Percentiles rank a stretch among this genome's conserved stretches.
These are phyloP conservation scores for Lodderomyces pseudojiufengensis DNA, from an alignment of 1,139 yeast genomes.

Conservation along the genomic window DNA sequence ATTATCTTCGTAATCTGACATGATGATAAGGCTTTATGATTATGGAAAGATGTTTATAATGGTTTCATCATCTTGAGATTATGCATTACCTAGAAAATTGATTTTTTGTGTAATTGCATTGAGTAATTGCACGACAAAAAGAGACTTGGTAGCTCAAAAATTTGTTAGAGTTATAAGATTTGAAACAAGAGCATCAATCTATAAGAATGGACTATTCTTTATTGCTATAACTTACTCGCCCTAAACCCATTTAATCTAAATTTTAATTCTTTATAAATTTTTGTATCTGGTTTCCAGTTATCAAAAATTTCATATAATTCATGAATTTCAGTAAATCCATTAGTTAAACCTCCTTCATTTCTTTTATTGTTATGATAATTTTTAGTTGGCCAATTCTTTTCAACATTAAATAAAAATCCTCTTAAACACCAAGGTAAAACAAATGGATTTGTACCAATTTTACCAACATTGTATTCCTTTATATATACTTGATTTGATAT, in stretches of 20 bases:
- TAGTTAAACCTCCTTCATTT: constrained; percentile 23
- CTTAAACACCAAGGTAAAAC: constrained; percentile 90
- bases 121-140: too few species aligned
- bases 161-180: too few species aligned
- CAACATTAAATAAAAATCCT: constrained; percentile 65
- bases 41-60: too few species aligned
- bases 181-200: too few species aligned
- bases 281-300: constrained; percentile 81
- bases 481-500: constrained; percentile 49
- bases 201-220: too few species aligned
- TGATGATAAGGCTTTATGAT: too few species aligned
- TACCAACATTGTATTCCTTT: constrained; percentile 58
- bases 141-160: too few species aligned
- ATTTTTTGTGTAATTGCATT: too few species aligned
- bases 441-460: constrained; percentile 72
- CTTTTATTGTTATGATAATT: constrained; percentile 18
- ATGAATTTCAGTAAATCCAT: constrained; percentile 52
- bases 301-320: constrained; percentile 69
- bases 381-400: constrained; percentile 50
- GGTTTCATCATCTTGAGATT: neutral
- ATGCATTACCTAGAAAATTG: too few species aligned
- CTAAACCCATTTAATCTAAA: constrained; percentile 75
- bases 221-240: constrained; percentile 38
- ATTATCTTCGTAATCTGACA: constrained; percentile 51
- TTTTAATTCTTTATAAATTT: constrained; percentile 75